Base-by-base conservation (phyloP, 2,329 filamentous ascomycete genomes). In the Talaromyces sp. region DNA sequence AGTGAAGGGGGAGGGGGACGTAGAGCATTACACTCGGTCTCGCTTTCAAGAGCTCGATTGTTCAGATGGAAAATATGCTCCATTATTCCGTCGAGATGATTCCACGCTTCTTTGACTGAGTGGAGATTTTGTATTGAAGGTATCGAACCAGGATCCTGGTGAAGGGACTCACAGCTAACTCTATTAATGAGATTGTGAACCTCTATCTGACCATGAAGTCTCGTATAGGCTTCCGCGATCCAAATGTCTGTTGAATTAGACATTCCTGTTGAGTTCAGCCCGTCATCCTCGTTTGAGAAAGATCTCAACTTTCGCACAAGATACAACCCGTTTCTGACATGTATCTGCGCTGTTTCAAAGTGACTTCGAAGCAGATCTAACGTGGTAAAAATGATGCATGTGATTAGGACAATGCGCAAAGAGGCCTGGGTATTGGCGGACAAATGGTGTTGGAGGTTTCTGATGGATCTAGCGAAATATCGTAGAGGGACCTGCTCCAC, bases 101-200 rank as follows among this genome's bases (percentile, higher is more conserved):
- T 50, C 59, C 59, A 61, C n/a, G 59, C 59, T 22, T 61, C 59
- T 39, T 61, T 61, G 59, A 61, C 16, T 11, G 59, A 50, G 59
- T 19, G 59, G n/a, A 61, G 37, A 27, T 16, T 50, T 13, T 50
- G 59, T 41, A 48, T 50, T 11, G 43, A 27, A 10, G 16, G 14
- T 39, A 61, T 24, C 24, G 45, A 41, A 61, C n/a, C n/a, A 41
- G 45, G 59, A 16, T 50, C 33, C 19, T 1, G n/a, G 11, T 37
- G 9, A 39, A 61, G 45, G 5, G 43, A 19, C n/a, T 61, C 59
- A 39, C 59, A 61, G 19, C 4, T 14, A 48, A n/a, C 8, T 16
- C 41, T 22, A 45, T 39, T 50, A n/a, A 61, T 50, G 43, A 61
- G 41, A 27, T 61, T 24, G 31, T 50, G 33, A 31, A 24, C 22